A percentile compares a stretch with the other conserved stretches of the same genome.
Conservation (phyloP, 768 basidiomycete species). For the Lyophyllum shimeji region DNA sequence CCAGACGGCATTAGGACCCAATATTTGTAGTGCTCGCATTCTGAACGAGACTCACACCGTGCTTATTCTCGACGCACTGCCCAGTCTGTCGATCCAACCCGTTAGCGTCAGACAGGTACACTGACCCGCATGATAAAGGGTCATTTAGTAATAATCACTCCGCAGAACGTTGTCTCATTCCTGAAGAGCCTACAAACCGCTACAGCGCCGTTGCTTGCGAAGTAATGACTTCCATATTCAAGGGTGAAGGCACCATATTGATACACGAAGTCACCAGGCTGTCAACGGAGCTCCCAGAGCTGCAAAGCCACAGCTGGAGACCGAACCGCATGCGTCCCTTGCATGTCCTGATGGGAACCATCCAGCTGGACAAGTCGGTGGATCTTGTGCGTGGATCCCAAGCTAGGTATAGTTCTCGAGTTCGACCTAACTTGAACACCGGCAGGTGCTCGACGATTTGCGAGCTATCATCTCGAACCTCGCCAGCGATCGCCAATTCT, state of each 20-base stretch:
- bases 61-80: background rate
- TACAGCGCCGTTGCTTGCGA: background rate
- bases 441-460: background rate
- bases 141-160: background rate
- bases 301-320: background rate
- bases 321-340: background rate
- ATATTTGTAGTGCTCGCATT: background rate
- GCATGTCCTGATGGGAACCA: background rate
- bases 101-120: background rate
- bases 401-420: background rate
- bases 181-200: background rate
- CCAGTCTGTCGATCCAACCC: background rate
- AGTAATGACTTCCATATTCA: background rate
- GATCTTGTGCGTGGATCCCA: background rate
- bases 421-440: background rate
- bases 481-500: background rate
- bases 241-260: background rate
- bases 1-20: background rate
- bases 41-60: background rate
- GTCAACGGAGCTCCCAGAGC: background rate
- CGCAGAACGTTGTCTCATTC: background rate
- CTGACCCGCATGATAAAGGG: background rate
- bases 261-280: background rate
- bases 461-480: background rate
- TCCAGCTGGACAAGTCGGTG: background rate